Evolutionary conservation across 306 rosid genomes (phyloP).

Genomic region (Vigna reflexopilosa): DNA sequence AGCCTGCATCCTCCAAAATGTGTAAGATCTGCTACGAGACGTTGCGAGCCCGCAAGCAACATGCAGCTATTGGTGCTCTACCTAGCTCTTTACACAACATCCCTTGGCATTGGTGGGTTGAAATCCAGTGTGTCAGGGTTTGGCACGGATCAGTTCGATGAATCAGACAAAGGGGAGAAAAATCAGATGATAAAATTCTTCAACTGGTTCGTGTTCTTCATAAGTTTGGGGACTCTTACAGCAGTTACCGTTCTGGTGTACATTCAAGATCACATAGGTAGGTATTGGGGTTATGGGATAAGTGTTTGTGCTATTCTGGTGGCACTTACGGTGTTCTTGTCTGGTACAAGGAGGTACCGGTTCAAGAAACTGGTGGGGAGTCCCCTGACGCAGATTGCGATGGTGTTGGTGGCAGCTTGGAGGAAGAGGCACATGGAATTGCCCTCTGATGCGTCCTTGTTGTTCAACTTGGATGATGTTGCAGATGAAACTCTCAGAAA

Average conservation of each 20-base stretch:
- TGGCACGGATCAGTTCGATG: conserved; percentile 90
- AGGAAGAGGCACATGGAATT: conserved; percentile 63
- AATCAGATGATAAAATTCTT: conserved; percentile 68
- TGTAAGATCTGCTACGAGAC: not conserved
- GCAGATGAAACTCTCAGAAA: conserved; percentile 45
- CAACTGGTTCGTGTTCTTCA: conserved; percentile 92
- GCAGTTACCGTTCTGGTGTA: conserved; percentile 87
- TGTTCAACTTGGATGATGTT: conserved; percentile 62
- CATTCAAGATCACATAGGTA: conserved; percentile 76
- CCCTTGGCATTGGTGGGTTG: conserved; percentile 87
- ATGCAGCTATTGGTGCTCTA: conserved; percentile 64
- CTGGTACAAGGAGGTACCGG: conserved; percentile 74
- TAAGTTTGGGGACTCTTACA: conserved; percentile 77
- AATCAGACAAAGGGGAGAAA: conserved; percentile 58
- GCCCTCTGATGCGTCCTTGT: conserved; percentile 61
- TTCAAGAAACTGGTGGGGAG: conserved; percentile 81
- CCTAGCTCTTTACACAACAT: conserved; percentile 68
- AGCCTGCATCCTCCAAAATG: conserved; percentile 84
- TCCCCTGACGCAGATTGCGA: conserved; percentile 81
- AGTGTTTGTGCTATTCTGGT: conserved; percentile 65
- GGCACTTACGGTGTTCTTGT: conserved; percentile 61
- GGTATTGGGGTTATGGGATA: conserved; percentile 89
- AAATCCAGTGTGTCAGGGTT: conserved; percentile 91
- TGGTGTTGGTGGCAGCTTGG: conserved; percentile 74
- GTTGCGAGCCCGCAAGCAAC: conserved; percentile 59